Evolutionary conservation across 345 rosid genomes (phyloP).

Genomic region (Sisymbrium altissimum): DNA sequence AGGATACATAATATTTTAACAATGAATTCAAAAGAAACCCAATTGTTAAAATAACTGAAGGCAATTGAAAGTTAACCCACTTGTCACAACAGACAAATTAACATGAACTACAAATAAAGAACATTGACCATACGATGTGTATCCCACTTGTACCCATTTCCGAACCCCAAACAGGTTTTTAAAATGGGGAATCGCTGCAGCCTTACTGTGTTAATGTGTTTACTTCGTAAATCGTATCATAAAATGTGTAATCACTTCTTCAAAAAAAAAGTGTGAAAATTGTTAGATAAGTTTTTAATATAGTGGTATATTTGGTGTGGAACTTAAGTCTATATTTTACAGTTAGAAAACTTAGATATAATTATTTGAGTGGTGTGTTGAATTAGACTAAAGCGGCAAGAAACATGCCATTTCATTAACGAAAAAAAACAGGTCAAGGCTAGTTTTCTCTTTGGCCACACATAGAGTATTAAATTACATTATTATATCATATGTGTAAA

Average conservation of each 20-base stretch:
- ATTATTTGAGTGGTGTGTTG: conserved; percentile 5
- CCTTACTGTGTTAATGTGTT: not conserved
- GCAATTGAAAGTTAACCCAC: conserved; percentile 21
- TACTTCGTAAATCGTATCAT: not conserved
- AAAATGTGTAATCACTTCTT: not conserved
- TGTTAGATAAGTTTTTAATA: not conserved
- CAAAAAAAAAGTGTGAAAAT: too few relatives aligned
- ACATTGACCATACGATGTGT: conserved; percentile 21
- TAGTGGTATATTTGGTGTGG: not conserved
- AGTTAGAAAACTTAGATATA: not conserved
- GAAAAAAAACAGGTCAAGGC: conserved; percentile 24
- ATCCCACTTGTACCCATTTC: conserved; percentile 16
- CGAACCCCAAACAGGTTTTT: not conserved
- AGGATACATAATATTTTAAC: conserved; percentile 2
- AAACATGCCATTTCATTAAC: conserved; percentile 24
- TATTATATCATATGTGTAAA: conserved; percentile 23
- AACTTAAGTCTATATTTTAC: not conserved
- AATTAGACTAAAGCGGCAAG: conserved; percentile 11
- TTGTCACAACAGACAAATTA: conserved; percentile 31
- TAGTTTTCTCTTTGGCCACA: conserved; percentile 24
- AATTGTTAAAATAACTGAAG: conserved; percentile 16
- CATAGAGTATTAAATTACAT: conserved; percentile 2
- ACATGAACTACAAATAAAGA: not conserved
- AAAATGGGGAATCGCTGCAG: not conserved
- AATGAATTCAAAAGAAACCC: conserved; percentile 20